These are phyloP conservation scores for Populus alba DNA, from an alignment of 345 rosid species.

Conservation along the genomic window DNA sequence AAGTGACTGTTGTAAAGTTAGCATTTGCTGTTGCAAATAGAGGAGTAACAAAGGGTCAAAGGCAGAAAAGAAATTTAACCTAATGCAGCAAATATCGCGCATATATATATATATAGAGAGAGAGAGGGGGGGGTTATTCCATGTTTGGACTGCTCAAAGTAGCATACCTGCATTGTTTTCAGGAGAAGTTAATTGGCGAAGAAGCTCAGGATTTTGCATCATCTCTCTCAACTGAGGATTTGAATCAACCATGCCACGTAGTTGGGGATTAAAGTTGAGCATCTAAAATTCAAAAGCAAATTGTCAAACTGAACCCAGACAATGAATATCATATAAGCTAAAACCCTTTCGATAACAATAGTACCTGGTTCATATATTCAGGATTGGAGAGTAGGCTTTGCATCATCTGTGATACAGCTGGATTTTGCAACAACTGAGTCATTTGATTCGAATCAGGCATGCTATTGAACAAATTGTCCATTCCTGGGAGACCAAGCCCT, in stretches of 20 bases:
- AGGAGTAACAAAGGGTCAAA: neutral
- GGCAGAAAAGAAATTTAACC: neutral
- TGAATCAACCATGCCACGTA: conserved; percentile 45
- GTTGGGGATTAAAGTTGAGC: conserved; percentile 52
- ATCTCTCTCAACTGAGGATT: conserved; percentile 58
- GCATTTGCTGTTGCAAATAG: conserved; percentile 43
- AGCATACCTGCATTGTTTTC: conserved; percentile 58
- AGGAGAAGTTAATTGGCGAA: conserved; percentile 58
- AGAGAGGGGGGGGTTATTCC: neutral
- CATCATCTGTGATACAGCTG: conserved; percentile 58
- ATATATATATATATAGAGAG: accelerated
- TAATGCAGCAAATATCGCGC: neutral
- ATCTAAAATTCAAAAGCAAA: conserved; percentile 30
- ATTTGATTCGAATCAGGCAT: conserved; percentile 40
- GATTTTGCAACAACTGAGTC: conserved; percentile 61
- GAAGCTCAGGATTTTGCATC: conserved; percentile 64
- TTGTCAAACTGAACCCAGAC: neutral
- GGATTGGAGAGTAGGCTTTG: conserved; percentile 56
- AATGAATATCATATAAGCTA: neutral
- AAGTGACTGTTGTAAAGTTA: conserved; percentile 54
- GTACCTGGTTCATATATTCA: conserved; percentile 62
- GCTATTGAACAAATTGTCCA: conserved; percentile 43
- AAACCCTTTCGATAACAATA: neutral
- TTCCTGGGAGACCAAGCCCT: conserved; percentile 46
- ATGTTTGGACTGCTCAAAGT: neutral